A percentile compares a stretch with the other conserved stretches of the same genome.
Evolutionary conservation across 345 rosid genomes (phyloP).

Genomic region (Nasturtium officinale): DNA sequence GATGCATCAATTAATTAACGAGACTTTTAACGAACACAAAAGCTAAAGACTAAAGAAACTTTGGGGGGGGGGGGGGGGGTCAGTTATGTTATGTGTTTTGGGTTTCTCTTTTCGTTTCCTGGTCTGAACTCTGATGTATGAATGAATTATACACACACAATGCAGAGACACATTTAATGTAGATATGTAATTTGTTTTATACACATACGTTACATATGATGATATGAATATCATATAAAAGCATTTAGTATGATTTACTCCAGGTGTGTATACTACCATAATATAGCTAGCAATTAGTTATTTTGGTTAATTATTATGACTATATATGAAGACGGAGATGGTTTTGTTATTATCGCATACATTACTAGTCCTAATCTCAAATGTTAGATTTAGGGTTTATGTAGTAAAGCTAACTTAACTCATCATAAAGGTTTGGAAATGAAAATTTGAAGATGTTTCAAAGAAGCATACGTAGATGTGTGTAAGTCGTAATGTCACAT

Average conservation of each 20-base stretch:
- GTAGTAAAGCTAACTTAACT: neutral
- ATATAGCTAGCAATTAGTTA: neutral
- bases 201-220: conserved; percentile 13
- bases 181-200: conserved; percentile 1
- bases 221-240: neutral
- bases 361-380: conserved; percentile 6
- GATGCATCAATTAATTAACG: conserved; percentile 14
- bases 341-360: neutral
- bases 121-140: conserved; percentile 33
- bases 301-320: neutral
- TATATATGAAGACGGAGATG: neutral
- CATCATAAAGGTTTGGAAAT: neutral
- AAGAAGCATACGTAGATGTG: neutral
- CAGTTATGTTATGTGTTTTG: conserved; percentile 29
- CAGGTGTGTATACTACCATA: conserved; percentile 4
- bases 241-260: neutral
- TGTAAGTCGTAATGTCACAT: neutral
- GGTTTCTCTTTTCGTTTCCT: conserved; percentile 29
- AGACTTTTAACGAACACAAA: neutral
- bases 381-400: conserved; percentile 10
- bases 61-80: neutral
- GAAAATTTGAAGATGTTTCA: neutral
- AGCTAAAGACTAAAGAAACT: neutral
- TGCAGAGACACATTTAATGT: conserved; percentile 25
- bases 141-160: neutral